phyloP scores from a whole-genome alignment of 2,329 filamentous ascomycete species.

The Orbilia brochopaga region DNA sequence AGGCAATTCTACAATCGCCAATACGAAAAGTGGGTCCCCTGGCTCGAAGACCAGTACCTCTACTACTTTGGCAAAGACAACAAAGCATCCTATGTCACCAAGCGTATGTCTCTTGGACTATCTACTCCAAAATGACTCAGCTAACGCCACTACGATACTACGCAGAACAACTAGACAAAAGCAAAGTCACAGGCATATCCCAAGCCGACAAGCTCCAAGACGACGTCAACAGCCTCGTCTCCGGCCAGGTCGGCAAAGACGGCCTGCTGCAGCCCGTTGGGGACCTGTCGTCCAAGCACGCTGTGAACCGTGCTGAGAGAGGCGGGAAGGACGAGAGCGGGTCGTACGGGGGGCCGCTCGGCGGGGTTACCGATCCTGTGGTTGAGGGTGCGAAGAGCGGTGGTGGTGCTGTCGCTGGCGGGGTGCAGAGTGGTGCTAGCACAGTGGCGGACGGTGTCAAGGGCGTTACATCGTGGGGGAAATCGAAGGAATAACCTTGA shows the following conservation, averaged over 20 bases:
- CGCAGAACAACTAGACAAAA: constrained; percentile 71
- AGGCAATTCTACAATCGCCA: constrained; percentile 72
- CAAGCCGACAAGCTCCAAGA: constrained; percentile 74
- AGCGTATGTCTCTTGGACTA: constrained; percentile 64
- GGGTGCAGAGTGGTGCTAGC: constrained; percentile 8
- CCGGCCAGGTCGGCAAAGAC: constrained; percentile 71
- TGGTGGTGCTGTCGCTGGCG: constrained; percentile 12
- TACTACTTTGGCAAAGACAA: constrained; percentile 77
- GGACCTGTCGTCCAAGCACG: constrained; percentile 69
- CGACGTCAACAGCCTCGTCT: constrained; percentile 68
- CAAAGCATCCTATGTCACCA: constrained; percentile 74
- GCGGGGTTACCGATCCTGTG: constrained; percentile 40
- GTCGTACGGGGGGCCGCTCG: constrained; percentile 36
- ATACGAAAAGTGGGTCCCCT: constrained; percentile 77
- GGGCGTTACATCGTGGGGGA: constrained; percentile 27
- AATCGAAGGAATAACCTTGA: too few species aligned
- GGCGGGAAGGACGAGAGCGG: constrained; percentile 69
- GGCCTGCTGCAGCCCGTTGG: constrained; percentile 71
- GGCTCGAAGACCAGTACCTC: constrained; percentile 76
- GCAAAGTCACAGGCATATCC: constrained; percentile 71
- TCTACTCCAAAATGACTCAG: constrained; percentile 25
- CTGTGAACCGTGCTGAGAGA: constrained; percentile 69
- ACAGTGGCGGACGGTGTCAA: constrained; percentile 21
- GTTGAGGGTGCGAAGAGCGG: constrained; percentile 23
- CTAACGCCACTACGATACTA: constrained; percentile 2